Evolutionary conservation across 2,329 filamentous ascomycete genomes (phyloP), one percentile per base, ranked within the genome.

Genomic region (Botrytis aclada): DNA sequence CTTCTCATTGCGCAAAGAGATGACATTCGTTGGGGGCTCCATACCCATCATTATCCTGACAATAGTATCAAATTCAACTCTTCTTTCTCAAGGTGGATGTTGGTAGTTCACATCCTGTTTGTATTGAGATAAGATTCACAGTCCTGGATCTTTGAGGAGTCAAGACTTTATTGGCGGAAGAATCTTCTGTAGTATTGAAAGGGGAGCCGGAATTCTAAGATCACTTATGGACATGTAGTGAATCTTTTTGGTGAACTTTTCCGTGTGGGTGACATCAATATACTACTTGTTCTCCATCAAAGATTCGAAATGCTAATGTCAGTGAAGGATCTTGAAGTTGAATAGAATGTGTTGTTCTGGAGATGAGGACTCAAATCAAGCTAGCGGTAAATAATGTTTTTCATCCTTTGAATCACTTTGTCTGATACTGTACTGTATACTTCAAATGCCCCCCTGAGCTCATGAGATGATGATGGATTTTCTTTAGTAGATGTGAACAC

Each of bases 1-100:
- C 10, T 25, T 18, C 7, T n/a, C 29, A n/a, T 39, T 3, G 10
- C 18, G 37, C 22, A 25, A 61, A 3, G 0, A 16, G 22, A 16
- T 14, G 12, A 25, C n/a, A 25, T 61, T 39, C 1, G 0, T 25
- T 25, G 5, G 2, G 4, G 9, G 20, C 2, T 60, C 2, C 4
- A 12, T 6, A 20, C 3, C 29, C 7, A 14, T 60, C 18, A 60
- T 37, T 6, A 60, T 37, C n/a, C 18, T 2, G 1, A 60, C 10
- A 14, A 25, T 10, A 4, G 14, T 37, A 25, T 34, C 7, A 2
- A 60, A 10, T 1, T 14, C 6, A 7, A 34, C 16, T 6, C 56
- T 60, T 60, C n/a, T 14, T 22, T 60, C 32, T 60, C 18, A 22
- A 60, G 29, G 7, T 34, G 56, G 29, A 22, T 60, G 20, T 20